Evolutionary conservation across 2,329 filamentous ascomycete genomes (phyloP), one percentile per base, ranked within the genome.

Genomic region (Aspergillus pseudotamarii): DNA sequence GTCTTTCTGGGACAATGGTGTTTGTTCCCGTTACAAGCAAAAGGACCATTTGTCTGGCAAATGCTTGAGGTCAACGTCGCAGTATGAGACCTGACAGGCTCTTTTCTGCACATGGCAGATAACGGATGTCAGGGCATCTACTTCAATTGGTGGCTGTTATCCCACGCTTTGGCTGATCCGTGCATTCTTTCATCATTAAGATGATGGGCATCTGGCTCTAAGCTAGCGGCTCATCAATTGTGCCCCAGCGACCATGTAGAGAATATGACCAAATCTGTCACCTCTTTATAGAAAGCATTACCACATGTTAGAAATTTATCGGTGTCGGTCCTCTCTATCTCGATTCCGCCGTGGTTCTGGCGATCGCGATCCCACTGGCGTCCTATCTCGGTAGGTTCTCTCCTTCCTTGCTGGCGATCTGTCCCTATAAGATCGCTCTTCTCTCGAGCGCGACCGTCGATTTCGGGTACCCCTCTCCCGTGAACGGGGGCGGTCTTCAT

Each of bases 281-380:
- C 14, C 45, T n/a, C 34, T 58, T 45, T 19, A 34, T 61, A 53
- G 32, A 43, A 53, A n/a, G 4, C 12, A 28, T 53, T 53, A 23
- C 38, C 53, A 51, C 38, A 16, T 60, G 12, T 30, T 50, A 60
- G 32, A 62, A n/a, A 32, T 60, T 71, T 73, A 77, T 67, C 67
- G 70, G 50, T 68, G 73, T 51, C 73, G 69, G 59, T 77, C 73
- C 60, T 71, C 70, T 65, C 72, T 75, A 58, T 77, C 74, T 57
- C 66, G 72, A 58, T 72, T 66, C 43, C 66, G 66, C 23, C 72
- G 68, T 46, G 70, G 65, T 36, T 69, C 69, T 9, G 74, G 73
- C 3, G 73, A 76, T 62, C 71, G 72, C 28, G 75, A 76, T 45
- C 68, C 64, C 57, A 67, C 69, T 6, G 69, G 66, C 19, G 73